These are phyloP conservation scores for Pascua guehoae DNA, from an alignment of 1,284 basidiomycete species.

Conservation along the genomic window DNA sequence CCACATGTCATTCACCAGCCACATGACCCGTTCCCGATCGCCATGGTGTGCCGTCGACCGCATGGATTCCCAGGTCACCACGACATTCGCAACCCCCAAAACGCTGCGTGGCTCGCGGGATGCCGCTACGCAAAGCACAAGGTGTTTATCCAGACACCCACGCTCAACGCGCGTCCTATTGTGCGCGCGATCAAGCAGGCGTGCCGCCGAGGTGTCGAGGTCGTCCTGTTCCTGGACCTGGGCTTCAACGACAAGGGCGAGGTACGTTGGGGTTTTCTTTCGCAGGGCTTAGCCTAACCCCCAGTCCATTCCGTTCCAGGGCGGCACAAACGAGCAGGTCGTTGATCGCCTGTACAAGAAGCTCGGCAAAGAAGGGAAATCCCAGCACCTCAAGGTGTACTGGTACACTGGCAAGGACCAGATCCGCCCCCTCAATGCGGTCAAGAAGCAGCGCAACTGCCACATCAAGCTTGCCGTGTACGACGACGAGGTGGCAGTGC, in stretches of 20 bases:
- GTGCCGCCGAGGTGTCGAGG: constrained; percentile 64
- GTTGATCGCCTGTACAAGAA: constrained; percentile 62
- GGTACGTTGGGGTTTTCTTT: neutral
- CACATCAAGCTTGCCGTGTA: constrained; percentile 72
- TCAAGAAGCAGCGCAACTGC: constrained; percentile 69
- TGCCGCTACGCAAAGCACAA: constrained; percentile 63
- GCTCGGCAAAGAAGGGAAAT: constrained; percentile 55
- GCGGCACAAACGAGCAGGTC: constrained; percentile 75
- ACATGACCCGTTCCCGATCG: constrained; percentile 67
- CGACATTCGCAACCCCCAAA: constrained; percentile 64
- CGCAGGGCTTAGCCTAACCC: constrained; percentile 12
- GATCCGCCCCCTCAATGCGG: constrained; percentile 66
- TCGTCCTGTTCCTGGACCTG: constrained; percentile 63
- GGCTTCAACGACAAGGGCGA: constrained; percentile 66
- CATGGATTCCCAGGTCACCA: constrained; percentile 56
- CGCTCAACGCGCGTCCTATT: constrained; percentile 68
- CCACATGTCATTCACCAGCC: constrained; percentile 59
- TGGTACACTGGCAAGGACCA: constrained; percentile 61
- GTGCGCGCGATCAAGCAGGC: constrained; percentile 64
- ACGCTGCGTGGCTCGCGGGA: constrained; percentile 70
- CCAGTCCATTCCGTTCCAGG: constrained; percentile 63
- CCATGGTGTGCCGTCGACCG: constrained; percentile 65
- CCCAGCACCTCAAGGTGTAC: constrained; percentile 61
- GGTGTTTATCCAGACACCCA: constrained; percentile 75
- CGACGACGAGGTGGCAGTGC: constrained; percentile 66